Evolutionary conservation across 129 eudicot species (phyloP), one percentile per base, ranked within the genome.

Genomic region (Erigeron canadensis): DNA sequence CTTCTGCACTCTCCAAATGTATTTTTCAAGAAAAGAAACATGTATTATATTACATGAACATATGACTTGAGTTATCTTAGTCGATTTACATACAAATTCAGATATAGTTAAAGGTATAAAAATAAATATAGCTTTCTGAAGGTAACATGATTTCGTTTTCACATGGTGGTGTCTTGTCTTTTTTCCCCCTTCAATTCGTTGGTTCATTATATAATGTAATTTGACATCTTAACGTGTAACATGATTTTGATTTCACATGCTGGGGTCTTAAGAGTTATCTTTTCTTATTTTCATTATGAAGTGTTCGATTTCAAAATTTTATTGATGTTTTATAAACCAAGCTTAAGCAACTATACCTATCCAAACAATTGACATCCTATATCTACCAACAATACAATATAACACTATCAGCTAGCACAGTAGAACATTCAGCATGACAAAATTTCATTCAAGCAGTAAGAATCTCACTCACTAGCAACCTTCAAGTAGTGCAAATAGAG

Each of bases 141-240:
- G 40, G 37, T 18, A 44, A 21, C 70, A 65, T 65, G 70, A 65
- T 65, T 42, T 28, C 34, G 3, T 28, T 28, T 59, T 55, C 67
- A 39, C 67, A 41, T 15, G 3, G 61, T 18, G 61, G 61, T 12
- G 13, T 46, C n/a, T 46, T 46, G 13, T 46, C 51, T 11, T 2
- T 46, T 15, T 46, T 46, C n/a, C n/a, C n/a, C n/a, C n/a, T 11
- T 46, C 51, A 28, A 47, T 47, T 12, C 10, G 12, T 10, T 47
- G 54, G n/a, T 47, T 47, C 54, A 47, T 5, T 47, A 5, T 47
- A 6, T 46, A 46, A 7, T 46, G 34, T 23, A 2, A 23, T 23
- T 28, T 28, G 34, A 28, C 2, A 28, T 28, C 2, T 28, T 3
- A 28, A 28, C 3, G 1, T 28, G 34, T 28, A 28, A 28, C 34